A percentile compares a stretch with the other conserved stretches of the same genome.
Evolutionary conservation across 2,329 filamentous ascomycete species (phyloP).

Genomic region (Fusarium euwallaceae): DNA sequence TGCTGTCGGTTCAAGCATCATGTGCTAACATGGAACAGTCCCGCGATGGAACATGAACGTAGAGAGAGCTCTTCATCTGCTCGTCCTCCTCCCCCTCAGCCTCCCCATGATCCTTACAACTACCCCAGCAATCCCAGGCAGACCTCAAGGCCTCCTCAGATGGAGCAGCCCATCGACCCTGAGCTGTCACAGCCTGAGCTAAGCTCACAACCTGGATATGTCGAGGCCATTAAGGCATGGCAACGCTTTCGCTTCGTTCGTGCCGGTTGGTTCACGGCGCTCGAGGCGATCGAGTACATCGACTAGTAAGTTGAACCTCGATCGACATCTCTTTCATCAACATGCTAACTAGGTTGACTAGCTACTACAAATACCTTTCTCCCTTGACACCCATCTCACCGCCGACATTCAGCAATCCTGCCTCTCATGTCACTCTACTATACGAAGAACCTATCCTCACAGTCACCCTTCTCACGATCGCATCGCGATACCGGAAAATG

Average conservation of each 20-base stretch:
- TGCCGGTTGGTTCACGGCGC: conserved; percentile 94
- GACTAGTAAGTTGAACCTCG: conserved; percentile 75
- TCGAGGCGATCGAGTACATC: conserved; percentile 93
- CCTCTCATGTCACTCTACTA: conserved; percentile 82
- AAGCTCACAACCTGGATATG: conserved; percentile 67
- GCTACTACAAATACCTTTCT: conserved; percentile 91
- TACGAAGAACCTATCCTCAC: conserved; percentile 93
- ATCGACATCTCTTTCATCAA: not conserved
- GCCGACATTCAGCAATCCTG: conserved; percentile 87
- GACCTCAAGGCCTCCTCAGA: conserved; percentile 31
- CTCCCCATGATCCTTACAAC: conserved; percentile 38
- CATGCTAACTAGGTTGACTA: conserved; percentile 50
- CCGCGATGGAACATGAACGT: conserved; percentile 41
- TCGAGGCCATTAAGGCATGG: conserved; percentile 88
- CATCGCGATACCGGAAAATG: conserved; percentile 87
- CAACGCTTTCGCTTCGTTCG: conserved; percentile 93
- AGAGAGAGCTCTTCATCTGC: conserved; percentile 37
- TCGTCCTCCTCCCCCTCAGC: conserved; percentile 30
- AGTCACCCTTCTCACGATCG: conserved; percentile 90
- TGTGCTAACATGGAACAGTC: conserved; percentile 35
- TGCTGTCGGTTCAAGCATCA: conserved; percentile 2
- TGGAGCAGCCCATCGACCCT: conserved; percentile 61
- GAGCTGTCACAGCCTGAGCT: conserved; percentile 59
- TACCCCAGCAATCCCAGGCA: conserved; percentile 31
- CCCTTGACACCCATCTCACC: conserved; percentile 94